Percentiles rank a stretch among this genome's conserved stretches.
Conservation (phyloP, 164 flowering plant genomes). For the Vitis rupestris region DNA sequence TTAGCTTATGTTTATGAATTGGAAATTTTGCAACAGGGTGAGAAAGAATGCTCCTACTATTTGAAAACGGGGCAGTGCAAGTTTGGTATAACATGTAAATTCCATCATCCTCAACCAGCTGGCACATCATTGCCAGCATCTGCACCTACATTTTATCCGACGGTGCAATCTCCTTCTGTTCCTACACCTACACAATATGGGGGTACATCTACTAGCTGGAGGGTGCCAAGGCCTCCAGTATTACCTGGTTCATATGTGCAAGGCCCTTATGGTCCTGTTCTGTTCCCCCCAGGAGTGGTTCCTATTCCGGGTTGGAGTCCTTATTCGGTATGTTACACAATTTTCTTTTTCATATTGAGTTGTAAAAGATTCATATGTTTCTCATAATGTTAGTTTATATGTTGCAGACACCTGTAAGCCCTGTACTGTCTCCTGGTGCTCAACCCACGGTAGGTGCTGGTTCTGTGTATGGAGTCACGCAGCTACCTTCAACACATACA, state of each 20-base stretch:
- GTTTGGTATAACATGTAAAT: conserved; percentile 52
- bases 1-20: no score
- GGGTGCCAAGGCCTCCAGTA: conserved; percentile 42
- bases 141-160: conserved; percentile 52
- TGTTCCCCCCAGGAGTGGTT: conserved; percentile 45
- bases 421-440: conserved; percentile 42
- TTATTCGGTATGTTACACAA: conserved; percentile 32
- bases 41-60: conserved; percentile 51
- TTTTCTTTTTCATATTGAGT: not conserved
- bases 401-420: conserved; percentile 44
- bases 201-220: conserved; percentile 34
- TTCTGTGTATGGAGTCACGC: conserved; percentile 41
- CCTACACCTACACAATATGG: conserved; percentile 39
- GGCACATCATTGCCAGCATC: conserved; percentile 35
- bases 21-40: conserved; percentile 29
- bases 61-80: conserved; percentile 57
- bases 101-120: conserved; percentile 53
- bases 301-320: conserved; percentile 42
- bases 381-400: conserved; percentile 1
- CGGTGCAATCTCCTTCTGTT: conserved; percentile 48
- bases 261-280: conserved; percentile 45
- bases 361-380: not conserved
- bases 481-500: conserved; percentile 30
- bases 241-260: conserved; percentile 46
- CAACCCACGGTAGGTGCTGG: conserved; percentile 35